Base-by-base conservation (phyloP, 2,329 filamentous ascomycete genomes). In the Fusarium longipes region DNA sequence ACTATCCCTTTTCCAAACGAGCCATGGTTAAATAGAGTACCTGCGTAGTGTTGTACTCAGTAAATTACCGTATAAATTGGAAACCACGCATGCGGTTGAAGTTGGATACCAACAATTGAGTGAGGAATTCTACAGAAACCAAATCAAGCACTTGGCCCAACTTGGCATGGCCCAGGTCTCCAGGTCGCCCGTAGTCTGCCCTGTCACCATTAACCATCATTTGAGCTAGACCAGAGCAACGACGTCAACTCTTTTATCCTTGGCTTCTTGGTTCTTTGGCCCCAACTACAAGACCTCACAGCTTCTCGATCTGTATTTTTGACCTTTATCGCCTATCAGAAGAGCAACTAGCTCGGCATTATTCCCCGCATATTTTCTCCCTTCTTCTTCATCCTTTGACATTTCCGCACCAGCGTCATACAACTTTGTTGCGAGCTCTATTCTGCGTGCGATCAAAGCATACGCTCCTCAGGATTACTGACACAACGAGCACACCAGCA, bases 201-300 rank as follows among this genome's bases (percentile, higher is more conserved):
- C 42, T 32, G 50, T 68, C 65, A 63, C 48, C 42, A 57, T 40
- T 50, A 64, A 40, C 42, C 42, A 53, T 48, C 50, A 65, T 48
- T 56, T 39, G 44, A 43, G 62, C 65, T 69, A 67, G 65, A 44
- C 55, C 56, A 58, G 51, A 65, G 53, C 68, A 55, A 68, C 70
- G 58, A 73, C 70, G 70, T 72, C 70, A 73, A 70, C 56, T 55
- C 33, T 42, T 27, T 59, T 43, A 43, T 45, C 53, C 66, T 59
- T 66, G 65, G 49, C 52, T 48, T 65, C 29, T 40, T 68, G 50
- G 29, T 44, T 56, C 29, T 39, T 24, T 42, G 53, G 40, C 24
- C 50, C 45, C 25, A 14, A 57, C 47, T 50, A 57, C 43, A 68
- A 66, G 39, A 62, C 44, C 44, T 66, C 43, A 24, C 43, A 32